Base-by-base conservation (phyloP, 2,329 filamentous ascomycete species). In the Aspergillus pseudotamarii region DNA sequence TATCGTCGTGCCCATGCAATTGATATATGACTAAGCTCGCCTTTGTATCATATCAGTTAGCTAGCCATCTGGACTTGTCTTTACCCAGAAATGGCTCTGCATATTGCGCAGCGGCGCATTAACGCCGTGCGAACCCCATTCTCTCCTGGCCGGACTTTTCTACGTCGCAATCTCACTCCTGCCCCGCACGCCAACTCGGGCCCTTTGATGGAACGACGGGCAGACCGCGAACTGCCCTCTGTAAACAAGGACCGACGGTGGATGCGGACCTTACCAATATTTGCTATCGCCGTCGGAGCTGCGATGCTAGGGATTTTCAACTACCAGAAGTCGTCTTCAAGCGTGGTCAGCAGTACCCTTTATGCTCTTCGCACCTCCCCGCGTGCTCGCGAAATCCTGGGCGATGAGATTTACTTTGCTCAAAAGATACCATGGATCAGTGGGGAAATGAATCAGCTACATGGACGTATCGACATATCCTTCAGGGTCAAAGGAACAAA, bases 271-370 rank as follows among this genome's bases (percentile, higher is more conserved):
- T 79, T 97, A 38, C 94, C 94, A 59, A 81, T 96, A 76, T 98
- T 98, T 85, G 76, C 90, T 59, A 79, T 86, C 66, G 82, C 92
- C 66, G 88, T 97, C 70, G 86, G 87, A 56, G 83, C 85, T 60
- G 90, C 89, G 69, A 89, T 89, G 68, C 82, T 96, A 64, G 92
- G 91, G 70, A 97, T 99, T 79, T 98, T 99, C 90, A 99, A 99
- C 86, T 98, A 99, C 86, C 94, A 99, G 79, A 97, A 97, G 79
- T 88, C 89, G 62, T 93, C 91, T n/a, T 93, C 89, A 30, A 91
- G 91, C 60, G 87, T 94, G 34, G 91, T 97, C n/a, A 88, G 88
- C 60, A 92, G 91, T 60, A 95, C 93, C 5, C 86, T 99, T 32
- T 99, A 98, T 83, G 91, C 94, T 1, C 86, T 99, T 67, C 91